Base-by-base conservation (phyloP, 208 protist genomes). In the Histomonas meleagridis region DNA sequence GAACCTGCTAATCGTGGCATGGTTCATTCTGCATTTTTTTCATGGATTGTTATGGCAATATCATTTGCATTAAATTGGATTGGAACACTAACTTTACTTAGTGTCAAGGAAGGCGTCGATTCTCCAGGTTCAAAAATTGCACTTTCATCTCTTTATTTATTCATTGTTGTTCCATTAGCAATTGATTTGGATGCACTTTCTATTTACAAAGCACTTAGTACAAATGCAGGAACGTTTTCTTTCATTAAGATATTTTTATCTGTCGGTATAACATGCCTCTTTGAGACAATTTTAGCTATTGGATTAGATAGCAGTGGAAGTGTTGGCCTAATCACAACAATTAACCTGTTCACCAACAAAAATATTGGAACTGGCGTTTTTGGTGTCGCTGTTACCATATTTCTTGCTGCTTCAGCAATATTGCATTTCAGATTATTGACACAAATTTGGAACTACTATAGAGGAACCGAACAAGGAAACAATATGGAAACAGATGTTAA, bases 81-180 rank as follows among this genome's bases (percentile, higher is more conserved):
- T 26, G 76, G 40, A 26, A 53, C 40, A 57, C 40, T 86, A 32
- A 38, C 40, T 43, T 40, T 86, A 7, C 32, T 86, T 0, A 55
- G 26, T 18, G 43, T 46, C 38, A n/a, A 48, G 16, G 46, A 86
- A 38, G 46, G 46, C 14, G 38, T 49, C 14, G 26, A 86, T 4
- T 86, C 76, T 3, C 76, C 76, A 32, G 76, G 76, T 40, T 51
- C 76, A 86, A 86, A 86, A 48, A 86, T 86, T 23, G 28, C 76
- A 51, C 46, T 86, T 26, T 86, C 76, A 16, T 43, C 76, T 40
- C 14, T 86, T 14, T 86, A 86, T 55, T 86, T 86, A 14, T 86
- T 86, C 46, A 51, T 86, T 46, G 5, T 86, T 55, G 43, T 43
- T 55, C 76, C 76, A 10, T 23, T 86, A 32, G 76, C 76, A 35